Evolutionary conservation across 2,329 filamentous ascomycete genomes (phyloP), one percentile per base, ranked within the genome.

Genomic region (Fonsecaea erecta): DNA sequence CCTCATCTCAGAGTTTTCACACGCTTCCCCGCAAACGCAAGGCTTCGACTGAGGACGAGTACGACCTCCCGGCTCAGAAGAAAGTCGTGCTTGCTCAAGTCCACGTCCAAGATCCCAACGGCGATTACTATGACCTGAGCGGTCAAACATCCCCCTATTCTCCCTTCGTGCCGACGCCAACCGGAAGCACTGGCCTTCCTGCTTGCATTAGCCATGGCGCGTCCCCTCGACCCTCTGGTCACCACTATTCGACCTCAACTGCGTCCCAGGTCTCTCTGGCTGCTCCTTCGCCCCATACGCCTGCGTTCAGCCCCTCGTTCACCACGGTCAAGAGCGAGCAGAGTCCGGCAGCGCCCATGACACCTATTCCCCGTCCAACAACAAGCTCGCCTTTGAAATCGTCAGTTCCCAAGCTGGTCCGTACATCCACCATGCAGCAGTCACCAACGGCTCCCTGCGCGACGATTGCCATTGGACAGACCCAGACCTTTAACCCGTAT

Each of bases 401-500:
- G 9, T 74, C 81, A 34, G 85, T 85, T 64, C 89, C 88, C 43
- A 83, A 85, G 26, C 76, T 91, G 63, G 87, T 91, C 61, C 84
- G 89, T 63, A 90, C 88, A 4, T 90, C 89, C 1, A 89, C 87
- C 2, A 77, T 91, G 54, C 85, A 86, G 66, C 83, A 86, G 60
- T 82, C 84, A 8, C 79, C 80, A 32, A 78, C 77, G 26, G 82
- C 76, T 68, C 83, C 79, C 40, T 76, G 82, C 18, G 66, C 81
- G 78, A 65, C 77, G 57, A 71, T 79, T 57, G 76, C 75, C 52
- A 48, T 64, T 7, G 77, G 80, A 3, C 81, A 83, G 43, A 66
- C 70, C 2, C 66, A 71, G 32, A 71, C 43, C 52, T 91, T 93
- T 78, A 92, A 93, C 71, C 90, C 90, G 0, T 93, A 96, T 74